Conservation (phyloP, 768 basidiomycete species). For the Lactarius sp. region DNA sequence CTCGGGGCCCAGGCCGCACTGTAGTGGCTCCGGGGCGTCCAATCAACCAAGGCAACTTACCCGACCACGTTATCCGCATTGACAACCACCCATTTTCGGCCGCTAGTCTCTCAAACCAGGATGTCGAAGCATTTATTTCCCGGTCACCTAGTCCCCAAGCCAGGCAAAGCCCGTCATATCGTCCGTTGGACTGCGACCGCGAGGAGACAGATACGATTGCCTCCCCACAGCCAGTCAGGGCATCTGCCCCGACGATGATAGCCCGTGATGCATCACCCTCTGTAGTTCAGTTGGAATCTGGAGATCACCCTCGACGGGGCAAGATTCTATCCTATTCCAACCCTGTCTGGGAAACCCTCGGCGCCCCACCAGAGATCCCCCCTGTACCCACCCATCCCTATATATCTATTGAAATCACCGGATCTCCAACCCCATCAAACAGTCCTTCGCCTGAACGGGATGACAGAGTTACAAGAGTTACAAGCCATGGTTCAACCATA, state of each 20-base stretch:
- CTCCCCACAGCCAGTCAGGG: not conserved
- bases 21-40: not conserved
- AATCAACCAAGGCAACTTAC: not conserved
- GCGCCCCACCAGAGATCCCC: not conserved
- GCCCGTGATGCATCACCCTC: not conserved
- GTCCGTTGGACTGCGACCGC: not conserved
- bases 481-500: constrained; percentile 20
- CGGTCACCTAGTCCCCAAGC: not conserved
- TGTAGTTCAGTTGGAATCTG: not conserved
- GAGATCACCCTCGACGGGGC: not conserved
- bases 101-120: not conserved
- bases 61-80: not conserved
- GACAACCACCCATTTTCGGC: constrained; percentile 3
- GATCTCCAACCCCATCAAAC: constrained; percentile 2
- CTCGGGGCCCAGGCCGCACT: not conserved
- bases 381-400: not conserved
- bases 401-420: not conserved
- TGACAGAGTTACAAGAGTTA: not conserved
- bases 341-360: constrained; percentile 16
- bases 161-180: not conserved
- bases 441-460: not conserved
- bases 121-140: not conserved
- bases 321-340: constrained; percentile 19
- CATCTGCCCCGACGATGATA: not conserved
- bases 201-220: not conserved